A percentile compares a stretch with the other conserved stretches of the same genome.
Evolutionary conservation across 345 rosid genomes (phyloP).

Genomic region (Pistacia integerrima): DNA sequence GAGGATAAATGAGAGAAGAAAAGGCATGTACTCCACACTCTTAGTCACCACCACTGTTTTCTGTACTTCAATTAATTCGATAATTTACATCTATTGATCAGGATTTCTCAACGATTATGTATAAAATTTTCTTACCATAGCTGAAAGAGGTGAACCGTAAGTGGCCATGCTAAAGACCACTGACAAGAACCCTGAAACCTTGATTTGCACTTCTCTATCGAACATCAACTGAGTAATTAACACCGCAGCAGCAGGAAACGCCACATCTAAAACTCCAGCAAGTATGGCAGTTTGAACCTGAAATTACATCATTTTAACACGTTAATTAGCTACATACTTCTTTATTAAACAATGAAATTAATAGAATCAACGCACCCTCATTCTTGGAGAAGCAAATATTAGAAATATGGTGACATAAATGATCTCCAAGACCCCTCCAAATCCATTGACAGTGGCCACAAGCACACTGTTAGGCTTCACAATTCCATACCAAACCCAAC

Average conservation of each 20-base stretch:
- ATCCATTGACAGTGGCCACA: slow-evolving; percentile 80
- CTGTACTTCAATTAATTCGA: slow-evolving; percentile 24
- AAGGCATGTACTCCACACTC: slow-evolving; percentile 67
- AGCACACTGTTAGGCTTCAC: slow-evolving; percentile 66
- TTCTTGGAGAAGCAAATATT: slow-evolving; percentile 52
- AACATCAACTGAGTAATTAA: slow-evolving; percentile 41
- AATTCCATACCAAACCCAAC: slow-evolving; percentile 72
- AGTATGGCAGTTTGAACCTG: slow-evolving; percentile 45
- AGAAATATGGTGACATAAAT: slow-evolving; percentile 59
- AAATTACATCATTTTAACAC: neutral
- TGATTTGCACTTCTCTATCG: slow-evolving; percentile 43
- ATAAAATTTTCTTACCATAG: slow-evolving; percentile 51
- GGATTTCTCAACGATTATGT: neutral
- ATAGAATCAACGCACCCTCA: slow-evolving; percentile 28
- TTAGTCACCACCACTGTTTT: slow-evolving; percentile 53
- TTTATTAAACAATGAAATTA: no score
- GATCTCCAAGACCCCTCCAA: slow-evolving; percentile 60
- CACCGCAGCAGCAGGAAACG: slow-evolving; percentile 50
- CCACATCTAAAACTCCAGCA: slow-evolving; percentile 49
- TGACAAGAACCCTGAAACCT: slow-evolving; percentile 56
- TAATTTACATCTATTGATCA: neutral
- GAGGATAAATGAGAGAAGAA: slow-evolving; percentile 44
- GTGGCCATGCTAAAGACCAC: slow-evolving; percentile 58
- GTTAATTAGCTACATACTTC: no score
- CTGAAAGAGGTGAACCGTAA: slow-evolving; percentile 79